A percentile compares a stretch with the other conserved stretches of the same genome.
Evolutionary conservation across 2,329 filamentous ascomycete genomes (phyloP).

Genomic region (Cadophora malorum): DNA sequence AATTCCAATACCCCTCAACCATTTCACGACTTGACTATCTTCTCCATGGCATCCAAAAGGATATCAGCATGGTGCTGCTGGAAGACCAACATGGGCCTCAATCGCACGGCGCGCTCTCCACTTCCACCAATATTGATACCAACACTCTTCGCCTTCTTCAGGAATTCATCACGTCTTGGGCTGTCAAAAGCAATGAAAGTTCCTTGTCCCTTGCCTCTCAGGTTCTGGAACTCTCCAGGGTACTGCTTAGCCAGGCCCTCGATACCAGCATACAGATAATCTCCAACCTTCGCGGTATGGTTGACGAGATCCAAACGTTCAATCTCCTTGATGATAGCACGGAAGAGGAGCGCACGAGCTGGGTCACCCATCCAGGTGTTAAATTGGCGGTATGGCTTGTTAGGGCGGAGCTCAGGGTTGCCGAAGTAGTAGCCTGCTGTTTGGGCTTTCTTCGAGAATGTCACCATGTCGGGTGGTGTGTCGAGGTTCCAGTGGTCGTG

Average conservation of each 20-base stretch:
- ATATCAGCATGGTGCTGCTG: slow-evolving; percentile 91
- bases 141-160: slow-evolving; percentile 72
- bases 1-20: neutral
- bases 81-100: slow-evolving; percentile 84
- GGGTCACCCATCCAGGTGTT: slow-evolving; percentile 91
- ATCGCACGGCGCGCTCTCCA: slow-evolving; percentile 70
- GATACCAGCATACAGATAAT: slow-evolving; percentile 71
- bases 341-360: slow-evolving; percentile 77
- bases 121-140: slow-evolving; percentile 82
- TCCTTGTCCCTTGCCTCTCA: slow-evolving; percentile 77
- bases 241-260: slow-evolving; percentile 67
- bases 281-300: slow-evolving; percentile 65
- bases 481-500: slow-evolving; percentile 82
- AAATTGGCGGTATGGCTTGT: slow-evolving; percentile 85
- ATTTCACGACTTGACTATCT: slow-evolving; percentile 44
- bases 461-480: slow-evolving; percentile 82
- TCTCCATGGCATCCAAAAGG: slow-evolving; percentile 78
- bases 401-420: slow-evolving; percentile 74
- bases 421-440: slow-evolving; percentile 85
- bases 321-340: slow-evolving; percentile 79
- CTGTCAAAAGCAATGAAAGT: slow-evolving; percentile 85
- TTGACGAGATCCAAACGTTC: slow-evolving; percentile 71
- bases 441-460: slow-evolving; percentile 87
- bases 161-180: slow-evolving; percentile 70
- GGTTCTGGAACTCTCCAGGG: slow-evolving; percentile 73